Evolutionary conservation across 164 flowering plant genomes (phyloP).

Genomic region (Dillenia turbinata): DNA sequence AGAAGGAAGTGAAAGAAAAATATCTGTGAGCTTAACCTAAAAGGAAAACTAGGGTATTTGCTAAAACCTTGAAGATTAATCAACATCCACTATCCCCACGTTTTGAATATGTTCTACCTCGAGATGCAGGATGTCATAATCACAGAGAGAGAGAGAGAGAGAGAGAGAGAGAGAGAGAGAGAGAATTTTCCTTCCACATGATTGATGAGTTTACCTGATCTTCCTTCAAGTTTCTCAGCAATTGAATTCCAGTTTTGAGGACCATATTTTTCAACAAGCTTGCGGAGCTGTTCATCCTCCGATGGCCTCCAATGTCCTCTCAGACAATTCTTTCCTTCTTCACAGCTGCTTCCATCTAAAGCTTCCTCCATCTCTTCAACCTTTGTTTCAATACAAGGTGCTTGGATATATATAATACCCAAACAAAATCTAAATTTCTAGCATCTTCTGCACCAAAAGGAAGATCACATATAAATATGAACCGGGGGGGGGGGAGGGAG

Average conservation of each 20-base stretch:
- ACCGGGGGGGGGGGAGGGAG: neutral
- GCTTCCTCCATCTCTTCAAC: slow-evolving; percentile 14
- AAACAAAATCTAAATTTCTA: neutral
- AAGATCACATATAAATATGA: neutral
- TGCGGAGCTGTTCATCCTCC: slow-evolving; percentile 31
- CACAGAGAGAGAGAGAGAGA: neutral
- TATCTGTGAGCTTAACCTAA: too few relatives aligned
- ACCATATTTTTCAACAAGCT: slow-evolving; percentile 29
- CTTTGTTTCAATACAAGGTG: neutral
- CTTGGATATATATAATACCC: neutral
- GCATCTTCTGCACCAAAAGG: too few relatives aligned
- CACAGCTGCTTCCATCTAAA: slow-evolving; percentile 7
- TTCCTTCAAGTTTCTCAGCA: slow-evolving; percentile 35
- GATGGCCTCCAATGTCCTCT: slow-evolving; percentile 47
- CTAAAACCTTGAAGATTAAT: too few relatives aligned
- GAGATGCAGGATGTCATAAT: neutral
- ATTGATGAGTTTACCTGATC: slow-evolving; percentile 29
- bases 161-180: neutral
- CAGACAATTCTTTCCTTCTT: slow-evolving; percentile 12
- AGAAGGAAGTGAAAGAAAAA: too few relatives aligned
- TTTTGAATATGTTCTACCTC: too few relatives aligned
- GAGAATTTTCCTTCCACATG: neutral
- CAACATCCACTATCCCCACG: too few relatives aligned
- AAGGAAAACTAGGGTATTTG: too few relatives aligned
- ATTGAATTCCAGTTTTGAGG: slow-evolving; percentile 41